Conservation (phyloP, 1,284 basidiomycete genomes). For the Golubevia sp. region DNA sequence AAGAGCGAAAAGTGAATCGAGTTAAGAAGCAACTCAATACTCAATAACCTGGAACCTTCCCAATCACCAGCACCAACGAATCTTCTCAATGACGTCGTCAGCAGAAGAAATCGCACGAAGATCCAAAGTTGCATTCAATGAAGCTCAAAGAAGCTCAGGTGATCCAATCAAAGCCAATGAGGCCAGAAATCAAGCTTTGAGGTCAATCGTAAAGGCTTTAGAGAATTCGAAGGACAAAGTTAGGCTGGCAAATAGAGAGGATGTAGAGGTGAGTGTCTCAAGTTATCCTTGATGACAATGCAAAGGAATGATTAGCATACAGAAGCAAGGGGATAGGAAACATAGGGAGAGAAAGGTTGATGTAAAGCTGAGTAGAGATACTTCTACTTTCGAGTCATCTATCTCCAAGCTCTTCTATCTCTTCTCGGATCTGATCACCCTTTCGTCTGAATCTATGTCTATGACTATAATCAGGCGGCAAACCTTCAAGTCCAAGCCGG, state of each 20-base stretch:
- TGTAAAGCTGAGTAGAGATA: not conserved
- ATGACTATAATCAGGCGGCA: constrained; percentile 70
- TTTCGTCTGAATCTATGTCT: no score
- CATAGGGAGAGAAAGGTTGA: no score
- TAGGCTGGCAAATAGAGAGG: constrained; percentile 32
- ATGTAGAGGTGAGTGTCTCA: constrained; percentile 38
- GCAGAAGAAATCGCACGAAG: constrained; percentile 20
- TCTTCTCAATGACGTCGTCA: not conserved
- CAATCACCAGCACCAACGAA: not conserved
- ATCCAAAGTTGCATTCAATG: constrained; percentile 30
- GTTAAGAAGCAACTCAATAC: no score
- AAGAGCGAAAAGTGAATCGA: no score
- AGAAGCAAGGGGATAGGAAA: no score
- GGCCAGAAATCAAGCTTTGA: constrained; percentile 7
- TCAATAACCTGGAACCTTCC: no score
- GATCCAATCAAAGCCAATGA: constrained; percentile 11
- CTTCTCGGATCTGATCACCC: no score
- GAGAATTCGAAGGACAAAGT: constrained; percentile 15
- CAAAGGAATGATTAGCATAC: no score
- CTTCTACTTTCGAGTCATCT: not conserved
- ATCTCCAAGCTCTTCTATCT: no score
- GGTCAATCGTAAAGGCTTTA: not conserved
- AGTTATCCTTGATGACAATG: no score
- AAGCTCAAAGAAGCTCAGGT: not conserved
- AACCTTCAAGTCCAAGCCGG: constrained; percentile 77